Base-by-base conservation (phyloP, 768 basidiomycete species). In the Xanthoconium stramineum region DNA sequence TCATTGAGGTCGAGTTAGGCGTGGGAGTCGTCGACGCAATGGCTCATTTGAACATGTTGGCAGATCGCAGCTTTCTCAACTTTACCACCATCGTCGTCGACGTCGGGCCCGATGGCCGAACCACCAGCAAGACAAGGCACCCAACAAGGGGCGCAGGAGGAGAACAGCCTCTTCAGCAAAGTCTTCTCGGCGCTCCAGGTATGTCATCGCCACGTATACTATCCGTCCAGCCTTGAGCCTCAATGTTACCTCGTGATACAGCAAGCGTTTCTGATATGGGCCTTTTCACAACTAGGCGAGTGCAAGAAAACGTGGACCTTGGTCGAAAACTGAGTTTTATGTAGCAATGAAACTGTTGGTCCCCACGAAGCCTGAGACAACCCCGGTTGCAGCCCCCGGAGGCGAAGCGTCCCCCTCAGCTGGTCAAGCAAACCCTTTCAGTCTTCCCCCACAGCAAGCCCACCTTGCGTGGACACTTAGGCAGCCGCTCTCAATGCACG, bases 231-330 rank as follows among this genome's bases (percentile, higher is more conserved):
- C 29, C 14, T 33, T 30, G 17, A 32, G 36, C 37, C 54, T 52
- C 47, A 65, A 48, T 39, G 47, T 32, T 48, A 37, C 49, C 35
- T 39, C 19, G 47, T 56, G 32, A 20, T 58, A 17, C 50, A 91
- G 89, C 88, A 89, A 89, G 69, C 83, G 20, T 71, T 90, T 42
- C 59, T 91, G 50, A 73, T 86, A 56, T 90, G 80, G 76, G 79
- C 77, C n/a, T 64, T 88, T 43, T 79, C 83, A 40, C 86, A 89
- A 68, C 65, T 89, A 43, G 81, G 88, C 86, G 57, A 42, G 82
- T 65, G 15, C 44, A 43, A 17, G 35, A 40, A 19, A 44, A 29
- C 17, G 40, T 47, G 36, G 7, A 12, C 24, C 6, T 44, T 14
- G 19, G 19, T 33, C 30, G 6, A 47, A 32, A 29, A n/a, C 36